phyloP scores from a whole-genome alignment of 495 filamentous ascomycete species.

The Aspergillus asperescens region DNA sequence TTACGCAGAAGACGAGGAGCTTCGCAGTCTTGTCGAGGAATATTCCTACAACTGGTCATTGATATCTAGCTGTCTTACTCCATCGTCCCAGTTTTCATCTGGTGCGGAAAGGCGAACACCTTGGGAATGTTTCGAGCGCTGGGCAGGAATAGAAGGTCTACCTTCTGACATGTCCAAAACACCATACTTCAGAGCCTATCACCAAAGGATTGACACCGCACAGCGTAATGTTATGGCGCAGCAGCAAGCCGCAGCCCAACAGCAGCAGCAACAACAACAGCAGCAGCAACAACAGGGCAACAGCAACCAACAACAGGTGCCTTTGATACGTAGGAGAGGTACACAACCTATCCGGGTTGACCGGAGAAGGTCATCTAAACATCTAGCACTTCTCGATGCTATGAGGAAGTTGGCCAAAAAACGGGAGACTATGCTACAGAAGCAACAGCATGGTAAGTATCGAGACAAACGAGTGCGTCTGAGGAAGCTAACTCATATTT shows the following conservation, averaged over 20 bases:
- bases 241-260: conserved; percentile 55
- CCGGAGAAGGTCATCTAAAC: conserved; percentile 73
- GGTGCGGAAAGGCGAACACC: conserved; percentile 86
- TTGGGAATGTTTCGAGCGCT: conserved; percentile 98
- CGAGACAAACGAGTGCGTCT: not conserved
- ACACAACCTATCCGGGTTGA: conserved; percentile 77
- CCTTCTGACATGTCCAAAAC: conserved; percentile 90
- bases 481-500: conserved; percentile 14
- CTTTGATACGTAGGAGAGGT: conserved; percentile 58
- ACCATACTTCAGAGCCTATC: conserved; percentile 83
- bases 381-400: conserved; percentile 82
- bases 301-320: conserved; percentile 53
- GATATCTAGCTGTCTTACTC: conserved; percentile 70
- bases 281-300: conserved; percentile 46
- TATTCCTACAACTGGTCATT: conserved; percentile 97
- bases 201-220: conserved; percentile 72
- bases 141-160: conserved; percentile 82
- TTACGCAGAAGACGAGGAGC: conserved; percentile 78
- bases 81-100: conserved; percentile 70
- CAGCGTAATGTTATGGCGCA: conserved; percentile 60
- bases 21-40: conserved; percentile 78
- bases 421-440: conserved; percentile 75
- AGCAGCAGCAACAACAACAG: conserved; percentile 44
- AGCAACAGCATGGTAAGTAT: conserved; percentile 70
- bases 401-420: conserved; percentile 96